A percentile compares a stretch with the other conserved stretches of the same genome.
phyloP scores from a whole-genome alignment of 2,329 filamentous ascomycete genomes.

The Trichoderma oligosporum region DNA sequence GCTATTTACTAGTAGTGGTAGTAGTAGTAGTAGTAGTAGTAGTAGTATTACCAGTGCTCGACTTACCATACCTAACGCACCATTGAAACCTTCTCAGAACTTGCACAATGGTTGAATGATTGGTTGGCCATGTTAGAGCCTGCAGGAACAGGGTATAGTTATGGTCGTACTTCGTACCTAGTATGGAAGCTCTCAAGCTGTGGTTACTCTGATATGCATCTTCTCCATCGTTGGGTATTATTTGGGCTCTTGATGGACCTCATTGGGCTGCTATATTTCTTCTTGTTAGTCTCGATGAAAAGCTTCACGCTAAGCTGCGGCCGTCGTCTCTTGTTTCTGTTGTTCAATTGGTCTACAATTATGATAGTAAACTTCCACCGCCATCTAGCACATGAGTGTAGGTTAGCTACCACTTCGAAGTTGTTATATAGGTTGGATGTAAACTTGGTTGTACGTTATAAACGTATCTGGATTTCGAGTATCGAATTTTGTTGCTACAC shows the following conservation, averaged over 20 bases:
- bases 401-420: too few species aligned
- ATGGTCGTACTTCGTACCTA: constrained; percentile 1
- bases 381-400: too few species aligned
- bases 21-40: too few species aligned
- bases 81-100: not conserved
- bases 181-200: constrained; percentile 7
- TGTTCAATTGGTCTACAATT: too few species aligned
- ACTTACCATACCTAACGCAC: not conserved
- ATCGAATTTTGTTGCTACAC: constrained; percentile 10
- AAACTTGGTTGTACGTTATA: too few species aligned
- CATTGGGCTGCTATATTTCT: not conserved
- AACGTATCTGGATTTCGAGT: too few species aligned
- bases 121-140: not conserved
- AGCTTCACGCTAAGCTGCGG: too few species aligned
- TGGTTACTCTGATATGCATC: not conserved
- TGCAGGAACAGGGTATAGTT: constrained; percentile 2
- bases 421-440: too few species aligned
- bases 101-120: constrained; percentile 2
- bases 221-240: constrained; percentile 16
- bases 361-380: too few species aligned
- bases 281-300: not conserved
- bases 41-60: too few species aligned
- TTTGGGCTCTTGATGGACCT: constrained; percentile 10
- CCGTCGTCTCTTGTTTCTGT: not conserved
- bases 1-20: too few species aligned